Percentiles rank a stretch among this genome's conserved stretches.
Conservation (phyloP, 176 grass and related monocot genomes). For the Oryza coarctata region DNA sequence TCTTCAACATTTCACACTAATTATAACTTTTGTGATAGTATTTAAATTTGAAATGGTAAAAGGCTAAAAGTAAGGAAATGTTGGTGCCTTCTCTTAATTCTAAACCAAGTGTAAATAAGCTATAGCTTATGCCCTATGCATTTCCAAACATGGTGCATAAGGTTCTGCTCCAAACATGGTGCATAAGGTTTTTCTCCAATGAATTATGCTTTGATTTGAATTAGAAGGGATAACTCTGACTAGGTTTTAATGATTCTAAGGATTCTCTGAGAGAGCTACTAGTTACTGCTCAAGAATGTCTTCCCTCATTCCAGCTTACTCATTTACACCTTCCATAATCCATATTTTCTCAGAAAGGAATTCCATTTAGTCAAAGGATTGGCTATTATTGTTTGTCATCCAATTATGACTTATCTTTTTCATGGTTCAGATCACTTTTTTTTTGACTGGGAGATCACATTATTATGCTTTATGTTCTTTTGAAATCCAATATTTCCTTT, state of each 20-base stretch:
- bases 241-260: background rate
- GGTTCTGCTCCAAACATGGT: background rate
- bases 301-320: background rate
- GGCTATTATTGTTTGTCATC: conserved; percentile 5
- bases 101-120: background rate
- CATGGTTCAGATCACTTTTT: background rate
- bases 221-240: background rate
- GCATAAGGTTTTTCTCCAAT: too few relatives aligned
- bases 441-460: background rate
- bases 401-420: background rate
- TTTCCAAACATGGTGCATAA: background rate
- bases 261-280: background rate
- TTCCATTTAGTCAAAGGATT: background rate
- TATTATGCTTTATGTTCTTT: background rate
- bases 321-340: background rate
- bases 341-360: background rate
- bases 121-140: background rate
- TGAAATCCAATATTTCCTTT: conserved; percentile 2
- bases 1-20: background rate
- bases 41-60: background rate
- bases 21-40: background rate
- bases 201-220: background rate
- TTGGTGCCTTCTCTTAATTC: background rate
- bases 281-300: background rate
- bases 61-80: background rate